Evolutionary conservation across 495 filamentous ascomycete genomes (phyloP).

Genomic region (Penicillium flavigenum): DNA sequence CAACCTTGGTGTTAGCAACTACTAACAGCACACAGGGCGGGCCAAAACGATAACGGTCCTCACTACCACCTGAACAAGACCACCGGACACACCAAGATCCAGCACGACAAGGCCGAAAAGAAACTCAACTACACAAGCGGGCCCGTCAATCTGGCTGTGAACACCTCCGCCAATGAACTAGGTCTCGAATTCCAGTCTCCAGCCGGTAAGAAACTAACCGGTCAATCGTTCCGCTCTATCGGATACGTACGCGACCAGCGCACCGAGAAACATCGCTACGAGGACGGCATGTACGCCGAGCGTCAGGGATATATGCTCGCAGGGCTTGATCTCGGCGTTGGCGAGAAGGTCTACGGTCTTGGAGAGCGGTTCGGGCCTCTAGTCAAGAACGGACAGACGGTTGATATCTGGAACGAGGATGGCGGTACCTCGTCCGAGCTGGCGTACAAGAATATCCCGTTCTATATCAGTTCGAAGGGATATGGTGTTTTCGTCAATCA

Average conservation of each 20-base stretch:
- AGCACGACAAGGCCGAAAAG: slow-evolving; percentile 37
- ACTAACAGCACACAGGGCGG: slow-evolving; percentile 31
- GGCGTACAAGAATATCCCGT: slow-evolving; percentile 73
- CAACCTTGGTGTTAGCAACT: not conserved
- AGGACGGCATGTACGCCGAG: slow-evolving; percentile 54
- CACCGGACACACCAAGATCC: slow-evolving; percentile 44
- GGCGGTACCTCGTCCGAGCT: slow-evolving; percentile 69
- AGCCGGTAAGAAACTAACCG: slow-evolving; percentile 52
- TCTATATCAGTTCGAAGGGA: slow-evolving; percentile 65
- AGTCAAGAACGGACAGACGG: slow-evolving; percentile 65
- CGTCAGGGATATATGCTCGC: slow-evolving; percentile 61
- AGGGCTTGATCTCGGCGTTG: slow-evolving; percentile 60
- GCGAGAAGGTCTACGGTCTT: slow-evolving; percentile 67
- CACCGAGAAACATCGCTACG: slow-evolving; percentile 47
- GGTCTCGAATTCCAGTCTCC: slow-evolving; percentile 54
- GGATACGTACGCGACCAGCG: slow-evolving; percentile 55
- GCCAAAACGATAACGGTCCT: slow-evolving; percentile 53
- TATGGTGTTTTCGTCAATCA: slow-evolving; percentile 73
- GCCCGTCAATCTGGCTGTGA: slow-evolving; percentile 52
- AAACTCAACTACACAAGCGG: slow-evolving; percentile 58
- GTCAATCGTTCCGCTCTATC: slow-evolving; percentile 59
- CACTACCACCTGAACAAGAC: slow-evolving; percentile 61
- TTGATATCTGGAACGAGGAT: slow-evolving; percentile 71
- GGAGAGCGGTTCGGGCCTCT: slow-evolving; percentile 71
- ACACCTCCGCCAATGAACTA: slow-evolving; percentile 53